Evolutionary conservation across 345 rosid genomes (phyloP).

Genomic region (Triadica sebifera): DNA sequence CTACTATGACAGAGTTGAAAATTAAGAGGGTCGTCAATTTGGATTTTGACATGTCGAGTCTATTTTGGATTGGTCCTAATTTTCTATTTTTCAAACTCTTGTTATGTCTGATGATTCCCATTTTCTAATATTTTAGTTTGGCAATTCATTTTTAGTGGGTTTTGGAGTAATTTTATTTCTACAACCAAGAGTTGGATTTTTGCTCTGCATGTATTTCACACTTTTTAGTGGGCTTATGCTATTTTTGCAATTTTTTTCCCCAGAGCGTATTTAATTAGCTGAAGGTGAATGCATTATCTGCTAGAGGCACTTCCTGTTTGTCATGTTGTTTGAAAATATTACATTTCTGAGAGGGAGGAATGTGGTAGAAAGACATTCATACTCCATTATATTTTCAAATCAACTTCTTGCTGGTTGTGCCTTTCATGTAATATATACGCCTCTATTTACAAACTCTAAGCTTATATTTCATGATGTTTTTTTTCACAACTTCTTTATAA

Average conservation of each 20-base stretch:
- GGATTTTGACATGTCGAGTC: not conserved
- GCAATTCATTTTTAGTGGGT: not conserved
- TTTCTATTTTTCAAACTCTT: not conserved
- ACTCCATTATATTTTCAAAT: not conserved
- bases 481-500: not conserved
- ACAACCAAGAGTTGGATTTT: not conserved
- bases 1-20: not conserved
- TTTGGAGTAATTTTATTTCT: not conserved
- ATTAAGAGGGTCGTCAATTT: not conserved
- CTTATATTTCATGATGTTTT: not conserved
- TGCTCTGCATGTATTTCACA: not conserved
- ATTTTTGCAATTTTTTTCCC: conserved; percentile 23
- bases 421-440: not conserved
- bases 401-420: not conserved
- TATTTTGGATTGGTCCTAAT: not conserved
- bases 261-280: conserved; percentile 92
- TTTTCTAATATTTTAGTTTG: not conserved
- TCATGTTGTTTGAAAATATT: too few species aligned
- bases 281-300: conserved; percentile 88
- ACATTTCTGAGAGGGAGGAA: not conserved
- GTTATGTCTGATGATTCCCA: not conserved
- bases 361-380: not conserved
- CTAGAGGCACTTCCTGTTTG: conserved; percentile 40
- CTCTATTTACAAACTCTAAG: not conserved
- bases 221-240: not conserved